Base-by-base conservation (phyloP, 805 yeast species). In the Saccharomycopsis capsularis region DNA sequence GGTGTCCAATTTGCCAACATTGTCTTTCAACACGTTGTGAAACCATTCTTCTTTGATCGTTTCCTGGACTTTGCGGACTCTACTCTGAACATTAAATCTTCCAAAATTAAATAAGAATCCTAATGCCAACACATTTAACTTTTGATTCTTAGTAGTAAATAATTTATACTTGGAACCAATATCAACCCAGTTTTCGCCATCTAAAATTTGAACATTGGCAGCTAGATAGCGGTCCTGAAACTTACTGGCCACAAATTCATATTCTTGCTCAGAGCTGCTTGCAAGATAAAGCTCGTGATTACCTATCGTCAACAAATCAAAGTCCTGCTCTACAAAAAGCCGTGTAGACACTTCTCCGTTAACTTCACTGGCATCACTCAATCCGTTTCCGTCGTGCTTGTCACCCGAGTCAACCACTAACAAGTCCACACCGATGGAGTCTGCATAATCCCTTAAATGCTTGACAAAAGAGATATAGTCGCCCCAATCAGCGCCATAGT, bases 381-480 rank as follows among this genome's bases (percentile, higher is more conserved):
- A 66, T 0, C 98, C 98, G 61, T 88, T 90, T 1, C 98, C 98
- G 63, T 91, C 98, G 58, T 87, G 95, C 54, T 87, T 80, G 64
- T 91, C 98, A 3, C 98, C 98, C 1, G 95, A 80, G 60, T 91
- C 98, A 2, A 91, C 73, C 3, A 89, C 59, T 3, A 91, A 57
- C 18, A 90, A 61, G 59, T 91, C 98, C 18, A 71, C 78, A 1
- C 71, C 73, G 41, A 29, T 62, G 0, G 40, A 51, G 22, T 65
- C 68, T 0, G 86, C 81, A 18, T 59, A 57, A 0, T 59, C 54
- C 30, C 69, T 68, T 57, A 90, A 62, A 48, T 76, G 78, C 3
- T 63, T 55, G 0, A 78, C 68, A 60, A 91, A 90, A 0, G 90
- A 79, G 2, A 85, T 60, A 52, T 84, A 86, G 59, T 91, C 95